A percentile compares a stretch with the other conserved stretches of the same genome.
These are phyloP conservation scores for Pseudogymnoascus sp. DNA, from an alignment of 2,329 filamentous ascomycete species.

Conservation along the genomic window DNA sequence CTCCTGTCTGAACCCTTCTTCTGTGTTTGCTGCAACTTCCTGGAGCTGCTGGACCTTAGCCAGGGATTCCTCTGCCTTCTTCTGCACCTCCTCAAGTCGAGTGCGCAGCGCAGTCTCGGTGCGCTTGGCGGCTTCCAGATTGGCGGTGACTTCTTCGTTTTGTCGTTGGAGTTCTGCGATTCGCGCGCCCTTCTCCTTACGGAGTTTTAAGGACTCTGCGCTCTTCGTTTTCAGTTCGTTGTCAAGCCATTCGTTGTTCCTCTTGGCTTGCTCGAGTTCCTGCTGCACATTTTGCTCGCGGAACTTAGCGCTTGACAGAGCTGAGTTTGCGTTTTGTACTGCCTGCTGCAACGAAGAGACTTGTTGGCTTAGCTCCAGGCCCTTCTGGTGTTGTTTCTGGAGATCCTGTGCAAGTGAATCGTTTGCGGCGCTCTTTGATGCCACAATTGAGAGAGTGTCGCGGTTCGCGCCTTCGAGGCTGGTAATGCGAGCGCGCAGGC, in stretches of 20 bases:
- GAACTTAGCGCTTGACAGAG: constrained; percentile 75
- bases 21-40: constrained; percentile 70
- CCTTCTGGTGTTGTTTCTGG: constrained; percentile 80
- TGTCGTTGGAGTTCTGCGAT: constrained; percentile 82
- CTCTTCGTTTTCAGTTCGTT: constrained; percentile 84
- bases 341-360: constrained; percentile 74
- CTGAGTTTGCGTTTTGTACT: constrained; percentile 71
- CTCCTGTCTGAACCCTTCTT: constrained; percentile 81
- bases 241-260: constrained; percentile 90
- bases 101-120: constrained; percentile 73
- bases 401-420: constrained; percentile 81
- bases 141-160: constrained; percentile 75
- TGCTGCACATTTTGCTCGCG: constrained; percentile 84
- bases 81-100: constrained; percentile 73
- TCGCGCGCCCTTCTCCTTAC: constrained; percentile 88
- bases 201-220: constrained; percentile 76
- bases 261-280: constrained; percentile 79
- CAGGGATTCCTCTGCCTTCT: constrained; percentile 79
- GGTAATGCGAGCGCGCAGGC: constrained; percentile 71
- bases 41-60: constrained; percentile 76
- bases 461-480: constrained; percentile 87
- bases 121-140: constrained; percentile 67
- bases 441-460: constrained; percentile 79
- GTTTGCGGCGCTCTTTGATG: constrained; percentile 80
- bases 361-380: constrained; percentile 73